These are phyloP conservation scores for Botryotinia convoluta DNA, from an alignment of 2,329 filamentous ascomycete species.

Conservation along the genomic window DNA sequence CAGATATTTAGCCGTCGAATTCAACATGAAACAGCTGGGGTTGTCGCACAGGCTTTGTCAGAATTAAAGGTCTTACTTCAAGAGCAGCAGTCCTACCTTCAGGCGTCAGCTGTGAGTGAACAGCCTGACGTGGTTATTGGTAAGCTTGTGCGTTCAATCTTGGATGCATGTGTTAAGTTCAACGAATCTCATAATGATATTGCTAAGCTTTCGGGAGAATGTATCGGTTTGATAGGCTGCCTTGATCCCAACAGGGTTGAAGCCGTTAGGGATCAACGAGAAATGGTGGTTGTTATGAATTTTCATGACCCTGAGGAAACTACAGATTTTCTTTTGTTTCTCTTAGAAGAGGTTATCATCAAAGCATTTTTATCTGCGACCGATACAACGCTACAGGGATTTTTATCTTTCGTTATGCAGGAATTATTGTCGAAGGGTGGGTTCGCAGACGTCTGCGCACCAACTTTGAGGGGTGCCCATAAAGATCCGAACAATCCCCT, in stretches of 20 bases:
- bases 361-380: conserved; percentile 88
- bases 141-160: conserved; percentile 69
- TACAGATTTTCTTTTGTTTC: conserved; percentile 79
- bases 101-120: conserved; percentile 76
- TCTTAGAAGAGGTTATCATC: conserved; percentile 84
- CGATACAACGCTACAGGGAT: conserved; percentile 83
- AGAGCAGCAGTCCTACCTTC: conserved; percentile 71
- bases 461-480: conserved; percentile 38
- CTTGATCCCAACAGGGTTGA: conserved; percentile 90
- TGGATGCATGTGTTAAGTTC: conserved; percentile 84
- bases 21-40: conserved; percentile 78
- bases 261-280: conserved; percentile 69
- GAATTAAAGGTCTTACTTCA: conserved; percentile 76
- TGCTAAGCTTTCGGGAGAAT: conserved; percentile 71
- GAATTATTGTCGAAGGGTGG: conserved; percentile 77
- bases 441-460: conserved; percentile 55
- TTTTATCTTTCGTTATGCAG: conserved; percentile 93
- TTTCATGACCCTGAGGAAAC: conserved; percentile 77
- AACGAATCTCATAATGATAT: conserved; percentile 66
- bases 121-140: conserved; percentile 75
- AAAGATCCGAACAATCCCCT: conserved; percentile 51
- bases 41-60: conserved; percentile 75
- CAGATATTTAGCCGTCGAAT: conserved; percentile 71
- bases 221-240: conserved; percentile 85
- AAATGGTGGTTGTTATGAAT: conserved; percentile 85